A percentile compares a stretch with the other conserved stretches of the same genome.
Conservation (phyloP, 1,284 basidiomycete species). For the Cryptococcus maquisensis region DNA sequence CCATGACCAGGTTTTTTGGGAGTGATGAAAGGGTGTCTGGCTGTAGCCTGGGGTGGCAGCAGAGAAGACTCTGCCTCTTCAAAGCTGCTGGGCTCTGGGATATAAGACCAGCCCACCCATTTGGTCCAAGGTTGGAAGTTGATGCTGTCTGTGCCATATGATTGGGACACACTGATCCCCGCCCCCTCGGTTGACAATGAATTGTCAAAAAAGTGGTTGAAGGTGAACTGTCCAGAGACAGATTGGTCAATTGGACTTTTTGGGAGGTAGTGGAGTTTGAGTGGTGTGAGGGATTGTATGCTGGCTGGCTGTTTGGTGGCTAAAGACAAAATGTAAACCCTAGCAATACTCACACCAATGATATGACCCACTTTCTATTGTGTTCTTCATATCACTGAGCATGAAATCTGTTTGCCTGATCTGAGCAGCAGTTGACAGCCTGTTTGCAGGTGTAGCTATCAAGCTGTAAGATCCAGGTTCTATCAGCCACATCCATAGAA, state of each 20-base stretch:
- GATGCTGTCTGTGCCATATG: not conserved
- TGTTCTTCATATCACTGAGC: no score
- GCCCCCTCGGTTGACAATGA: not conserved
- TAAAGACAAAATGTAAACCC: not conserved
- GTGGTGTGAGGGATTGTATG: not conserved
- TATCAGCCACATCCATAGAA: not conserved
- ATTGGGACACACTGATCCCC: not conserved
- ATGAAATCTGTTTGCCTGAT: not conserved
- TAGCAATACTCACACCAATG: not conserved
- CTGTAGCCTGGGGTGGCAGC: no score
- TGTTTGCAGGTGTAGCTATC: not conserved
- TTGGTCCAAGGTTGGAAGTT: not conserved
- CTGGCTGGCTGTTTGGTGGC: not conserved
- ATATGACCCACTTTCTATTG: not conserved
- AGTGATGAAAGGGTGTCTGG: no score
- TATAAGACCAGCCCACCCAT: slow-evolving; percentile 16
- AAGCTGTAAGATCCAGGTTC: not conserved
- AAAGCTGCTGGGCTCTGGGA: slow-evolving; percentile 1
- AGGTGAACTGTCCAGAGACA: not conserved
- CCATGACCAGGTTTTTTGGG: not conserved
- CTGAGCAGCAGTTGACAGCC: not conserved
- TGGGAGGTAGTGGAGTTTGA: slow-evolving; percentile 1
- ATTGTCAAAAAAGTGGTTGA: slow-evolving; percentile 8
- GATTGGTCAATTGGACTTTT: not conserved
- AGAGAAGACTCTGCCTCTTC: not conserved